phyloP scores from a whole-genome alignment of 2,329 filamentous ascomycete genomes.

The Lasiodiplodia citricola region DNA sequence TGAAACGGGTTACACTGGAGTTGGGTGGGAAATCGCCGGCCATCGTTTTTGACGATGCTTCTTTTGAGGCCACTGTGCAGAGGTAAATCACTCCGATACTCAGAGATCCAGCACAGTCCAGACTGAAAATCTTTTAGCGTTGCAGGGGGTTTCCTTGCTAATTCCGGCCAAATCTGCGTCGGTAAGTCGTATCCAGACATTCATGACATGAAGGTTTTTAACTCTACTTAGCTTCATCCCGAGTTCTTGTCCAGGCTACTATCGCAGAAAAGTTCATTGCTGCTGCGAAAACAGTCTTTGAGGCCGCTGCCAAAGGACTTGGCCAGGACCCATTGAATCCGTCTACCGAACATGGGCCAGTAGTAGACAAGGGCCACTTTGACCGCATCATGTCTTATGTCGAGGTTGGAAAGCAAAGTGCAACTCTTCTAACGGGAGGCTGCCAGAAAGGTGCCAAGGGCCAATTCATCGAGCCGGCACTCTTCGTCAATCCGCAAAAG shows the following conservation, averaged over 20 bases:
- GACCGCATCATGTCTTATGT: constrained; percentile 10
- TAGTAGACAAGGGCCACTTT: constrained; percentile 4
- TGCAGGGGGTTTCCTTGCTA: constrained; percentile 91
- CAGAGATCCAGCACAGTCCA: constrained; percentile 38
- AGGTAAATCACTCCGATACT: constrained; percentile 64
- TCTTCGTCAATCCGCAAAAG: constrained; percentile 86
- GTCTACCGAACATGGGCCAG: constrained; percentile 74
- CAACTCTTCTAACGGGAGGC: constrained; percentile 76
- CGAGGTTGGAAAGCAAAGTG: constrained; percentile 69
- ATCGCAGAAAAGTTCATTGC: constrained; percentile 74
- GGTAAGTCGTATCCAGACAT: constrained; percentile 49
- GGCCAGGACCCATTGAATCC: constrained; percentile 71
- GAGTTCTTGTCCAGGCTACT: constrained; percentile 72
- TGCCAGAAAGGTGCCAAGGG: constrained; percentile 62
- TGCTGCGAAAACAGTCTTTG: constrained; percentile 62
- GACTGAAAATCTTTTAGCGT: constrained; percentile 92
- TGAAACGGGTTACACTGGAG: constrained; percentile 94
- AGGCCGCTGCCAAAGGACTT: constrained; percentile 79
- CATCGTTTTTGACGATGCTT: constrained; percentile 78
- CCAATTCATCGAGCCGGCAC: constrained; percentile 81
- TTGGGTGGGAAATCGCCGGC: constrained; percentile 85
- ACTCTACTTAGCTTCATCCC: constrained; percentile 48
- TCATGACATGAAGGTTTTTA: background rate
- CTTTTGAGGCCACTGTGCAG: constrained; percentile 72
- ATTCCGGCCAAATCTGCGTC: constrained; percentile 86